Percentiles rank a stretch among this genome's conserved stretches.
Conservation (phyloP, 148 eudicot species). For the Oxyria digyna region DNA sequence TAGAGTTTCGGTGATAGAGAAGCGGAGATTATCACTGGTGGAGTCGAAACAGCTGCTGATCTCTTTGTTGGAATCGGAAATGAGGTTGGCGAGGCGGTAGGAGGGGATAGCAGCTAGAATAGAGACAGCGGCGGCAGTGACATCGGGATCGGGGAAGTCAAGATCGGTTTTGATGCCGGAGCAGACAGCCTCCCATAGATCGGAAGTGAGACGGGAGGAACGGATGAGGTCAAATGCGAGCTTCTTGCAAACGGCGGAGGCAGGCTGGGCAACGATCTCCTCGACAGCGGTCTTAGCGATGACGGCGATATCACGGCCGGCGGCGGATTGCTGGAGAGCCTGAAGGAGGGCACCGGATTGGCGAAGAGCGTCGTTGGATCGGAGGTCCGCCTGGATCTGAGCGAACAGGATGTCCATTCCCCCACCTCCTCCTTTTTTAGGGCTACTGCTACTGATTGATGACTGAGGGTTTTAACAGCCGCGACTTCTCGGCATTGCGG, state of each 20-base stretch:
- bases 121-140: slow-evolving; percentile 77
- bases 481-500: neutral
- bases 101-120: slow-evolving; percentile 83
- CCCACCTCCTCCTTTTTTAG: neutral
- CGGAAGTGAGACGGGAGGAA: slow-evolving; percentile 74
- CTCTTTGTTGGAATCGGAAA: slow-evolving; percentile 38
- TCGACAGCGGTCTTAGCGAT: slow-evolving; percentile 90
- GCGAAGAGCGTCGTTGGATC: slow-evolving; percentile 92
- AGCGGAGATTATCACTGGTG: slow-evolving; percentile 38
- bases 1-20: slow-evolving; percentile 74
- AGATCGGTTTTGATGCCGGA: slow-evolving; percentile 58
- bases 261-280: slow-evolving; percentile 82
- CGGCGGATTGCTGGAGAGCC: slow-evolving; percentile 96
- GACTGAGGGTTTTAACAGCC: neutral
- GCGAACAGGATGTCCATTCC: slow-evolving; percentile 90
- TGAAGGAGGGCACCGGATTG: slow-evolving; percentile 87
- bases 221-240: slow-evolving; percentile 93
- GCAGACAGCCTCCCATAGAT: slow-evolving; percentile 72
- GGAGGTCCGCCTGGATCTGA: slow-evolving; percentile 95
- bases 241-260: slow-evolving; percentile 87
- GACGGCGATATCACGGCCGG: slow-evolving; percentile 85
- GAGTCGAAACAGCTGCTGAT: slow-evolving; percentile 69
- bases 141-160: slow-evolving; percentile 91
- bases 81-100: slow-evolving; percentile 48
- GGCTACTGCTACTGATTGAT: neutral